Conservation (phyloP, 257 asterid species). For the Solanum verrucosum region DNA sequence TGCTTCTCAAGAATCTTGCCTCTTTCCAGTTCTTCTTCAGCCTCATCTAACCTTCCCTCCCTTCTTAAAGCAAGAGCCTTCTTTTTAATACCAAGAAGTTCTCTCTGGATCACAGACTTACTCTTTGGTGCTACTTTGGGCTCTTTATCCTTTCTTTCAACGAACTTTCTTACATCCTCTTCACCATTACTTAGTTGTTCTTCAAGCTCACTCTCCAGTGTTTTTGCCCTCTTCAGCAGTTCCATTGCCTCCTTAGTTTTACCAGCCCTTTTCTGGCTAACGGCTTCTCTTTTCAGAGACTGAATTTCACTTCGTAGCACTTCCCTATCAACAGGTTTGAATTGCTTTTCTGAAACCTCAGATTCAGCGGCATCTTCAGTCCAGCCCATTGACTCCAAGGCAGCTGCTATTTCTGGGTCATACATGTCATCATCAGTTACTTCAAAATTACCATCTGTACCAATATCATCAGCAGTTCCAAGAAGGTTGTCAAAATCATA, state of each 20-base stretch:
- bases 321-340: conserved; percentile 22
- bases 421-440: conserved; percentile 70
- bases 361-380: conserved; percentile 37
- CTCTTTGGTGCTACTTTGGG: conserved; percentile 42
- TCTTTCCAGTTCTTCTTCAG: conserved; percentile 73
- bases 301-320: conserved; percentile 42
- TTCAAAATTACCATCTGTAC: conserved; percentile 49
- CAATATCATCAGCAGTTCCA: conserved; percentile 44
- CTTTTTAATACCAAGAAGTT: conserved; percentile 81
- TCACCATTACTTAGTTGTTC: conserved; percentile 4
- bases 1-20: conserved; percentile 82
- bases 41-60: conserved; percentile 74
- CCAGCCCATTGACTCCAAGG: conserved; percentile 88
- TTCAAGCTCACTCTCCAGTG: conserved; percentile 47
- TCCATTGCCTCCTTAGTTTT: conserved; percentile 59
- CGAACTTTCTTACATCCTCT: conserved; percentile 7
- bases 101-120: conserved; percentile 67
- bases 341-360: conserved; percentile 17
- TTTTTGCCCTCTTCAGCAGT: conserved; percentile 62
- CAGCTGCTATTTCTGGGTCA: conserved; percentile 82
- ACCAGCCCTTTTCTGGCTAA: conserved; percentile 62
- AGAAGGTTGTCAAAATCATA: conserved; percentile 39
- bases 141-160: conserved; percentile 4
- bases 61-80: conserved; percentile 68
- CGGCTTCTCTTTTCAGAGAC: conserved; percentile 62